Evolutionary conservation across 805 yeast species (phyloP).

Genomic region (Candida pini): DNA sequence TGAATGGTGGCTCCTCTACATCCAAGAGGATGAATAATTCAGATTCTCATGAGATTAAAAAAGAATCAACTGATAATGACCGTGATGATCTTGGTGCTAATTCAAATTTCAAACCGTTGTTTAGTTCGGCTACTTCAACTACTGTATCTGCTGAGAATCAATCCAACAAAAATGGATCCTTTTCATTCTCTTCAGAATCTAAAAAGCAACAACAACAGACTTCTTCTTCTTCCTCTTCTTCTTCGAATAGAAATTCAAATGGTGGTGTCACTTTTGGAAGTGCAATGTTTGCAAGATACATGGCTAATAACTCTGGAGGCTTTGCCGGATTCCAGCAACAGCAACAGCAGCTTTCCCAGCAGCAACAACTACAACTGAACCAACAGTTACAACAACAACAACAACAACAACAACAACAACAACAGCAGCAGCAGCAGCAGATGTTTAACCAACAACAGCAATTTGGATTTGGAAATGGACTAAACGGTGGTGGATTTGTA

Average conservation of each 20-base stretch:
- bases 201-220: not conserved
- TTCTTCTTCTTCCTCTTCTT: not conserved
- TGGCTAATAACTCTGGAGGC: no score
- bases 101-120: no score
- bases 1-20: not conserved
- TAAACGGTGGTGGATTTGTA: no score
- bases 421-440: slow-evolving; percentile 1
- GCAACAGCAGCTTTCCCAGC: not conserved
- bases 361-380: not conserved
- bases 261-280: no score
- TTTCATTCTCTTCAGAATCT: no score
- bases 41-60: no score
- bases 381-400: slow-evolving; percentile 1
- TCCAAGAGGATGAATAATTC: not conserved
- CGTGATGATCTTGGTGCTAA: no score
- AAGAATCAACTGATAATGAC: no score
- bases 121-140: no score
- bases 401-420: slow-evolving; percentile 1
- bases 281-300: no score
- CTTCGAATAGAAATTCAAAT: not conserved
- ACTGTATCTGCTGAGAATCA: no score
- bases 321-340: not conserved
- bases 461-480: not conserved
- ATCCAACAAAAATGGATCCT: no score
- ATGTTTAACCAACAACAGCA: not conserved